Conservation (phyloP, 1,139 yeast species). For the Nakaseomyces sp. region DNA sequence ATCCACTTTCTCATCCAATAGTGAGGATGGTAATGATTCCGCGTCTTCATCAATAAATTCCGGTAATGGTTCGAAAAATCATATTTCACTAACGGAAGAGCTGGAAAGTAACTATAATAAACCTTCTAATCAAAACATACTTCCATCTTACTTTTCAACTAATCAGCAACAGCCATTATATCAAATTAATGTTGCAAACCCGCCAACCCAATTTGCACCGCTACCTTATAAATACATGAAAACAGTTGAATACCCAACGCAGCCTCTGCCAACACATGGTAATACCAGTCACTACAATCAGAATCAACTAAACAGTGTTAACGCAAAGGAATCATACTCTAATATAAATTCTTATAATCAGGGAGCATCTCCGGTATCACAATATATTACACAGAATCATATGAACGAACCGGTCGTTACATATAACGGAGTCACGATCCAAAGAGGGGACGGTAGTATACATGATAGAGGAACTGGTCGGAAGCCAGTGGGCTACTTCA, state of each 20-base stretch:
- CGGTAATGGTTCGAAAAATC: not conserved
- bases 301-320: not conserved
- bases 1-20: not conserved
- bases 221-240: not conserved
- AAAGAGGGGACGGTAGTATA: not conserved
- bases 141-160: not conserved
- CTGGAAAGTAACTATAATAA: not conserved
- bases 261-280: not conserved
- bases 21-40: not conserved
- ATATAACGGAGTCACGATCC: not conserved
- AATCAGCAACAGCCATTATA: not conserved
- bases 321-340: not conserved
- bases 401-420: conserved; percentile 3
- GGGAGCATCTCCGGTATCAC: not conserved
- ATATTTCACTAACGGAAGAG: not conserved
- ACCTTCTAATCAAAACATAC: not conserved
- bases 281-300: not conserved
- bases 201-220: conserved; percentile 4
- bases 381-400: not conserved
- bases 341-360: not conserved
- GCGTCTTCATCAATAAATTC: not conserved
- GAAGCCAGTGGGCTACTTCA: conserved; percentile 2
- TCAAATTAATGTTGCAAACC: conserved; percentile 3
- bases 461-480: not conserved
- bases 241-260: not conserved